A percentile compares a stretch with the other conserved stretches of the same genome.
Conservation (phyloP, 2,329 filamentous ascomycete genomes). For the Colletotrichum destructivum region DNA sequence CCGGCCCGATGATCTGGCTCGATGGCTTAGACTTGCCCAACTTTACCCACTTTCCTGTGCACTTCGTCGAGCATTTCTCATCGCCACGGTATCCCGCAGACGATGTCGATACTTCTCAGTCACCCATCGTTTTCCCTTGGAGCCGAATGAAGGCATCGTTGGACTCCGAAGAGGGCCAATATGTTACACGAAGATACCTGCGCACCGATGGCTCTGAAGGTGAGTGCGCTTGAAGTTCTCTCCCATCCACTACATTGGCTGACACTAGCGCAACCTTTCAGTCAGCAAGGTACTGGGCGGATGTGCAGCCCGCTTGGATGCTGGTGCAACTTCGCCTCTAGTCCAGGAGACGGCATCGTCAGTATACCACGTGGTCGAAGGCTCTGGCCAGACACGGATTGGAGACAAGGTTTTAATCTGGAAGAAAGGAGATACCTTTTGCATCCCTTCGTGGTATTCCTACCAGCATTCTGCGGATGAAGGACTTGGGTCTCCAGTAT, state of each 20-base stretch:
- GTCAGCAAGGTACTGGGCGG: slow-evolving; percentile 64
- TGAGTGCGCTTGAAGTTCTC: slow-evolving; percentile 33
- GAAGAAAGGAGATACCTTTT: slow-evolving; percentile 69
- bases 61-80: slow-evolving; percentile 66
- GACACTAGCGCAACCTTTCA: slow-evolving; percentile 39
- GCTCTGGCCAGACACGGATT: slow-evolving; percentile 59
- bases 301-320: slow-evolving; percentile 60
- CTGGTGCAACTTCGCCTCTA: slow-evolving; percentile 53
- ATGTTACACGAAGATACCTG: slow-evolving; percentile 51
- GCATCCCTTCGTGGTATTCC: slow-evolving; percentile 65
- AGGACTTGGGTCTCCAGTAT: slow-evolving; percentile 52
- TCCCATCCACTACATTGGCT: background rate
- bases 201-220: slow-evolving; percentile 50
- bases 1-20: slow-evolving; percentile 69
- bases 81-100: slow-evolving; percentile 59
- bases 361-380: slow-evolving; percentile 68
- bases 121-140: slow-evolving; percentile 66
- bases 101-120: slow-evolving; percentile 55
- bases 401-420: slow-evolving; percentile 56
- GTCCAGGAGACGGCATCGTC: slow-evolving; percentile 66
- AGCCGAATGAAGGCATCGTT: slow-evolving; percentile 58
- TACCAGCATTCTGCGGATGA: slow-evolving; percentile 63
- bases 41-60: slow-evolving; percentile 65
- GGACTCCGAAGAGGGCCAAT: slow-evolving; percentile 52
- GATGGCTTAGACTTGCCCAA: slow-evolving; percentile 68